These are phyloP conservation scores for Metschnikowia continentalis DNA, from an alignment of 805 yeast genomes.

Conservation along the genomic window DNA sequence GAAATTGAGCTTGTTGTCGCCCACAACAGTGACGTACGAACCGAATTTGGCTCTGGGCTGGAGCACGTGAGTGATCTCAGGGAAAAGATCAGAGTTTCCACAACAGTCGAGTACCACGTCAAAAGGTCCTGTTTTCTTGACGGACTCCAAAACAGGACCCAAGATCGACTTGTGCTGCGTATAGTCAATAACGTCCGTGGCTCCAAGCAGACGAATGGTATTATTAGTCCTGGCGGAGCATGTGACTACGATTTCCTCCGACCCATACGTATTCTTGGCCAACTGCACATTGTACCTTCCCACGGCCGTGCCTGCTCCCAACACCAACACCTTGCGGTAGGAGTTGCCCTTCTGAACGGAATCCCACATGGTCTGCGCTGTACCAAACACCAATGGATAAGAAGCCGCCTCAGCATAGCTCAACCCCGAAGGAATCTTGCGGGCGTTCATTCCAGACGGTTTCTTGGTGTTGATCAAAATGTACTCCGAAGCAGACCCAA, in stretches of 20 bases:
- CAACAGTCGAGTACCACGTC: constrained; percentile 63
- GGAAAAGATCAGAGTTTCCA: constrained; percentile 52
- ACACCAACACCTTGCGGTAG: constrained; percentile 50
- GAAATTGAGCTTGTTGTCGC: constrained; percentile 48
- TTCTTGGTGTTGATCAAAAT: constrained; percentile 34
- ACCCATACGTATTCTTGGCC: constrained; percentile 42
- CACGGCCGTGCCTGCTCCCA: constrained; percentile 75
- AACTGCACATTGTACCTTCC: constrained; percentile 56
- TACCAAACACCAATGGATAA: constrained; percentile 58
- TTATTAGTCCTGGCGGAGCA: constrained; percentile 49
- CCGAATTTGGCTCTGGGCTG: constrained; percentile 38
- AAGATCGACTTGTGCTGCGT: constrained; percentile 35
- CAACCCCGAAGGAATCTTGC: constrained; percentile 43
- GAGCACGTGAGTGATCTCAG: constrained; percentile 39
- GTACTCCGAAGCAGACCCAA: constrained; percentile 48
- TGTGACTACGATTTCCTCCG: constrained; percentile 51
- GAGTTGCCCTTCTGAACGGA: constrained; percentile 30
- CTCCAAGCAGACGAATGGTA: constrained; percentile 49
- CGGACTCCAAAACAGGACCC: constrained; percentile 32
- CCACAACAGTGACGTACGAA: constrained; percentile 53
- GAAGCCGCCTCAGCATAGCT: constrained; percentile 58
- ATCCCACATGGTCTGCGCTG: constrained; percentile 48
- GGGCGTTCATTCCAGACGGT: constrained; percentile 32
- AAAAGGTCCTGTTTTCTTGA: constrained; percentile 37
- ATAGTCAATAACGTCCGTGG: constrained; percentile 56